Evolutionary conservation across 345 rosid genomes (phyloP), one percentile per base, ranked within the genome.

Genomic region (Rhizophora mangle): DNA sequence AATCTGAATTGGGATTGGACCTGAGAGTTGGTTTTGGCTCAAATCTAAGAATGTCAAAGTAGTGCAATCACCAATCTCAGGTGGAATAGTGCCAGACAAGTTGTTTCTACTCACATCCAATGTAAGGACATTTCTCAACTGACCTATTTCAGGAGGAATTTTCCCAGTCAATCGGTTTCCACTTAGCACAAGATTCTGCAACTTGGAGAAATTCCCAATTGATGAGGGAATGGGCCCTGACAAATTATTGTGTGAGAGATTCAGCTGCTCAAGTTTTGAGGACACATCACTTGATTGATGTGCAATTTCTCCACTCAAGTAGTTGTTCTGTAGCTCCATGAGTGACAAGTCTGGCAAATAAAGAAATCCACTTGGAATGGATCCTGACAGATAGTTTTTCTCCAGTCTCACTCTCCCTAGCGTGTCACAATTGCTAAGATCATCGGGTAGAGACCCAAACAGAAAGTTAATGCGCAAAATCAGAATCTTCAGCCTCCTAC

Each of bases 1-100:
- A 53, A 89, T 79, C 55, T 78, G 81, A 31, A 51, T 56, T 22
- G 94, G 88, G 46, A 89, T 81, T 18, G 85, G 77, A 20, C 94
- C 89, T 19, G 88, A 83, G 36, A 89, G 85, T 71, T 82, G 84
- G 76, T 89, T 89, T 69, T 82, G 87, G 81, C 94, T 89, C 69
- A 89, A 59, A 74, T 89, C 94, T 30, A 89, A 82, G 74, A 68
- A 85, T 11, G 88, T 82, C 31, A 88, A 80, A 73, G 76, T 88
- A 65, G 43, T 61, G 68, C 91, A 89, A 59, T 78, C 67, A 60
- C 87, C 88, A 22, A 89, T 84, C 58, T 78, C 85, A 0, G 65
- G 71, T 4, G 91, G 91, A 63, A 89, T 86, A 18, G 16, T 26
- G 5, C 88, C 87, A 2, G 87, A 79, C 24, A 89, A 71, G 11